Conservation (phyloP, 495 filamentous ascomycete genomes). For the Aeminium ludgeri region DNA sequence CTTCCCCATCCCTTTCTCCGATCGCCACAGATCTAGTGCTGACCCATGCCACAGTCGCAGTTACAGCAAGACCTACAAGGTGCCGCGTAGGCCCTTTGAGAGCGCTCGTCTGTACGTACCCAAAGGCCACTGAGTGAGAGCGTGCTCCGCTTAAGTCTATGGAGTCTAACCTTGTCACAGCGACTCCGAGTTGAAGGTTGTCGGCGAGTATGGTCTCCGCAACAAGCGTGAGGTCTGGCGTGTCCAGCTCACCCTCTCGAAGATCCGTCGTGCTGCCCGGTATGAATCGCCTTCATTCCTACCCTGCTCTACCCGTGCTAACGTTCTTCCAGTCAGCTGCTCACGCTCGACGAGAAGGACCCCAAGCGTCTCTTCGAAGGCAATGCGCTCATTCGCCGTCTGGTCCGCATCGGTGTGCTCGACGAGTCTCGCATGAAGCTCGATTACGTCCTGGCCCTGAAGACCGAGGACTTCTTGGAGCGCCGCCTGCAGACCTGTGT, state of each 20-base stretch:
- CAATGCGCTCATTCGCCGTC: slow-evolving; percentile 98
- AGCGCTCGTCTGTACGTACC: slow-evolving; percentile 95
- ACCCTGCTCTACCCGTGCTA: not conserved
- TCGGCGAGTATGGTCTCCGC: slow-evolving; percentile 95
- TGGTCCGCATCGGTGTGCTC: slow-evolving; percentile 97
- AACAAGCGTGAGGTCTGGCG: slow-evolving; percentile 99
- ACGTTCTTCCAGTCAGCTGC: slow-evolving; percentile 59
- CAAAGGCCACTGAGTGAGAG: slow-evolving; percentile 93
- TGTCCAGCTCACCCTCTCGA: slow-evolving; percentile 96
- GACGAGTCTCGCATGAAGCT: slow-evolving; percentile 99
- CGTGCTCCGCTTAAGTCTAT: slow-evolving; percentile 96
- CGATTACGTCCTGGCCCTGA: slow-evolving; percentile 99
- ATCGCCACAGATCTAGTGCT: not conserved
- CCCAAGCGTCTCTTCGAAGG: slow-evolving; percentile 99
- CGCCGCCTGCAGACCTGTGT: slow-evolving; percentile 97
- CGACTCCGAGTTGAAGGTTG: slow-evolving; percentile 97
- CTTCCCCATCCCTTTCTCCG: not conserved
- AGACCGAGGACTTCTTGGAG: slow-evolving; percentile 98
- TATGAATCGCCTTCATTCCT: slow-evolving; percentile 33
- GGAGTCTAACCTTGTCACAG: slow-evolving; percentile 44
- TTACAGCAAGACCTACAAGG: slow-evolving; percentile 98
- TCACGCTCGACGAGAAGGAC: slow-evolving; percentile 99
- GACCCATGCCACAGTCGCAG: slow-evolving; percentile 12
- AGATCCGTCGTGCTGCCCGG: slow-evolving; percentile 99
- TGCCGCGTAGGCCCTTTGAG: slow-evolving; percentile 82